Evolutionary conservation across 1,284 basidiomycete genomes (phyloP), one percentile per base, ranked within the genome.

Genomic region (Thecaphora thlaspeos): DNA sequence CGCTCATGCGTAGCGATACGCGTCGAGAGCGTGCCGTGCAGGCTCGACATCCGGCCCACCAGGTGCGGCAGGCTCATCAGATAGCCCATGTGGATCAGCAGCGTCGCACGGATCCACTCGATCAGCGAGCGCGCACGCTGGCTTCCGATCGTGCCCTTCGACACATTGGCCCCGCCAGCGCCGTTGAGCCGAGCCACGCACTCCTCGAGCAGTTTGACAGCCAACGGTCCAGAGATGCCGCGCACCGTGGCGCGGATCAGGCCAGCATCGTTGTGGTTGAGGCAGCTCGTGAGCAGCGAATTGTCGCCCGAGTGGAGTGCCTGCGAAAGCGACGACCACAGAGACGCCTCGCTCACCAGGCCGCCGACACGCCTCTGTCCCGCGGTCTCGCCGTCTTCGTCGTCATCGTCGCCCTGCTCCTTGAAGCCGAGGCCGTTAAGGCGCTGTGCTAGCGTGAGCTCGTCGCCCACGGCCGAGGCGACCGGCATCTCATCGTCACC

Each of bases 301-400:
- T 88, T 85, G 81, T 99, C 95, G 19, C 89, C 88, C 2, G 94
- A 96, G 78, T 99, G 94, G 42, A 99, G 81, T 0, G 95, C 94
- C 80, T 99, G 95, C 45, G 94, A 90, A 43, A 99, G 84, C 15
- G 94, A 93, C 47, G 92, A 88, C 22, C 94, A 91, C 48, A 98
- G 84, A 1, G 94, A 95, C 56, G 88, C 87, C 1, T 90, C 87
- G 41, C 90, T 90, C 37, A 89, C 54, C 54, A 65, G 37, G 19
- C 85, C 80, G n/a, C 61, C 48, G 36, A 53, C 48, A 38, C 61
- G 56, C 18, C 44, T 43, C 2, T 55, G 53, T 34, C 54, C 52
- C 8, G 60, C 64, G 18, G 55, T 48, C 8, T 61, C 66, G 23
- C 58, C 61, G 18, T 61, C 61, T 14, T 54, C 55, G 11, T 51